Base-by-base conservation (phyloP, 768 basidiomycete genomes). In the Lyophyllum atratum region DNA sequence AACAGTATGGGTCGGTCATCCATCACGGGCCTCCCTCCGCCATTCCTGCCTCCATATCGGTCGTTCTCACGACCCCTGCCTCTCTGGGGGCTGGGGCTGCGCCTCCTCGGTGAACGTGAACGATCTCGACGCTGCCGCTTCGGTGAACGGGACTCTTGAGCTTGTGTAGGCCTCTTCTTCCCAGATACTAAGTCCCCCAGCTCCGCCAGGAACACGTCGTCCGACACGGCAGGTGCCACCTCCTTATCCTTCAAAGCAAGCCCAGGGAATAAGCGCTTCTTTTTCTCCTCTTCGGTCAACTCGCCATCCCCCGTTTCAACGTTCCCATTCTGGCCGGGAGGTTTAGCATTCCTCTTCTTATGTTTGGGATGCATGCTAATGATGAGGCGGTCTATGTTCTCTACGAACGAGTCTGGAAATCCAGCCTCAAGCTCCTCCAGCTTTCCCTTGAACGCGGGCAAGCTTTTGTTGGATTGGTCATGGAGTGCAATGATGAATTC, bases 401-500 rank as follows among this genome's bases (percentile, higher is more conserved):
- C 90, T 56, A 96, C 75, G 68, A 98, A 92, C 25, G 92, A 92
- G 59, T 92, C 92, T 3, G 94, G 89, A 66, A 98, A 95, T 61
- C 85, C 86, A 19, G 92, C 91, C 21, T 87, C 93, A 58, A 83
- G 78, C 58, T 89, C 86, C 53, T 81, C 79, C 44, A 98, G 82
- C 69, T 91, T 89, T 47, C 72, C 68, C 75, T 93, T 92, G 83
- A 98, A 99, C 46, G 85, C 84, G 7, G 79, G 76, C 49, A 94
- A 79, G 60, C 85, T 87, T 62, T 74, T 75, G 68, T 88, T 89
- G 68, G 89, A 89, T 64, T 90, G 74, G 61, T 90, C 89, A 73
- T 98, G 96, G 55, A 98, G 83, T 60, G 83, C 76, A 61, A 99
- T 94, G 60, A 98, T 85, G 71, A 95, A 99, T 76, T 98, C 96